Evolutionary conservation across 345 rosid genomes (phyloP).

Genomic region (Eucalyptus cladocalyx): DNA sequence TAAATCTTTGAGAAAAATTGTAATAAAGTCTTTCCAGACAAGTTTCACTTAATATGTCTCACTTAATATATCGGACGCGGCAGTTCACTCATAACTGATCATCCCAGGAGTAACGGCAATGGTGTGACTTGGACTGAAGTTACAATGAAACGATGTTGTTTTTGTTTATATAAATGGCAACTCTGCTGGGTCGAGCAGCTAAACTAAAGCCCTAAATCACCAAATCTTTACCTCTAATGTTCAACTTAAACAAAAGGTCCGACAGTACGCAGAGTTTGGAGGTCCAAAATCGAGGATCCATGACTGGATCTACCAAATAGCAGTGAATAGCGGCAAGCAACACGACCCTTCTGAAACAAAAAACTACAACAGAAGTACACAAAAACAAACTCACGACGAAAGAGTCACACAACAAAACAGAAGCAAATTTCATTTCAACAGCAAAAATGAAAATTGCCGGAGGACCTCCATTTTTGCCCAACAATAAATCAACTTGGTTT

Average conservation of each 20-base stretch:
- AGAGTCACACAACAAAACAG: not conserved
- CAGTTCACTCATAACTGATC: too few species aligned
- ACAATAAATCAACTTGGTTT: too few species aligned
- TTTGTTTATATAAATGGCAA: too few species aligned
- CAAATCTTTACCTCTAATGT: not conserved
- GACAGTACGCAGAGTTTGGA: constrained; percentile 57
- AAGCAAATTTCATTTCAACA: not conserved
- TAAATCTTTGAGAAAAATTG: not conserved
- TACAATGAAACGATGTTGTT: not conserved
- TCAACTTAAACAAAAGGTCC: constrained; percentile 34
- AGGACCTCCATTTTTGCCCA: not conserved
- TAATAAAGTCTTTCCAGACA: not conserved
- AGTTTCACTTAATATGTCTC: too few species aligned
- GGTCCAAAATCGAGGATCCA: constrained; percentile 48
- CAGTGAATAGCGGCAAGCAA: constrained; percentile 29
- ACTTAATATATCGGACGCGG: too few species aligned
- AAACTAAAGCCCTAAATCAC: not conserved
- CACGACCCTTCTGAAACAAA: not conserved
- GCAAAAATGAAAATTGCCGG: too few species aligned
- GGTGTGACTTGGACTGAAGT: not conserved
- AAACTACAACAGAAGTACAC: not conserved
- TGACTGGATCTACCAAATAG: constrained; percentile 75
- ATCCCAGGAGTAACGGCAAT: too few species aligned
- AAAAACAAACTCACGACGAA: not conserved
- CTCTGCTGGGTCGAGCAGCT: not conserved